These are phyloP conservation scores for Fennellomyces sp. DNA, from an alignment of 371 early-diverging fungal genomes.

Conservation along the genomic window DNA sequence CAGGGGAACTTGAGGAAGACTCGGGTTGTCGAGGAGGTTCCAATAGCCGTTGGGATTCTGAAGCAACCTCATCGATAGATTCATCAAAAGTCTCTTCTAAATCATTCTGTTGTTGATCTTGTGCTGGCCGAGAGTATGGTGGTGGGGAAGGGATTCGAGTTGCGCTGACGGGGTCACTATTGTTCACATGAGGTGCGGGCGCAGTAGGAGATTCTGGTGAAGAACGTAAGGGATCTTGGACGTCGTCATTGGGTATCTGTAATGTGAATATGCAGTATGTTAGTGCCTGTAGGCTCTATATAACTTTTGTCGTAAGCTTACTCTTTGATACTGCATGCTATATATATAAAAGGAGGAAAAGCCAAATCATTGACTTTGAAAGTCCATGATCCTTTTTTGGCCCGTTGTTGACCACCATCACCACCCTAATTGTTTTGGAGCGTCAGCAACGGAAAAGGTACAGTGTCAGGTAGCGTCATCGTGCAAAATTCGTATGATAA, in stretches of 20 bases:
- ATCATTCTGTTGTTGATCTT: conserved; percentile 12
- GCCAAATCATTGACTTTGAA: too few relatives aligned
- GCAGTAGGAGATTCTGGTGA: neutral
- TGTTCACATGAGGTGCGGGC: neutral
- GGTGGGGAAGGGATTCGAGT: neutral
- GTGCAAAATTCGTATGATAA: too few relatives aligned
- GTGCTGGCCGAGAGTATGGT: neutral
- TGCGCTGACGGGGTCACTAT: neutral
- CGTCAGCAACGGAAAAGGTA: too few relatives aligned
- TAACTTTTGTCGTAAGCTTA: neutral
- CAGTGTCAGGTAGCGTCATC: too few relatives aligned
- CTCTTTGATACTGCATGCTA: neutral
- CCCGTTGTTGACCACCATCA: too few relatives aligned
- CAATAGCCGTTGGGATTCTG: conserved; percentile 6
- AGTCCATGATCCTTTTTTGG: too few relatives aligned
- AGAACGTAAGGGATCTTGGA: neutral
- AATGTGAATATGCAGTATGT: too few relatives aligned
- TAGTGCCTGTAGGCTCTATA: neutral
- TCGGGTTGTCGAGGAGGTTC: neutral
- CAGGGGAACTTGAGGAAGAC: neutral
- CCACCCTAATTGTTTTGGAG: too few relatives aligned
- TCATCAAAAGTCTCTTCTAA: conserved; percentile 19
- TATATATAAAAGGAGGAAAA: neutral
- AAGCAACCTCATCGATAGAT: conserved; percentile 7
- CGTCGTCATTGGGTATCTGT: neutral